Evolutionary conservation across 1,139 yeast species (phyloP).

Genomic region (Saccharomyces hybrid): DNA sequence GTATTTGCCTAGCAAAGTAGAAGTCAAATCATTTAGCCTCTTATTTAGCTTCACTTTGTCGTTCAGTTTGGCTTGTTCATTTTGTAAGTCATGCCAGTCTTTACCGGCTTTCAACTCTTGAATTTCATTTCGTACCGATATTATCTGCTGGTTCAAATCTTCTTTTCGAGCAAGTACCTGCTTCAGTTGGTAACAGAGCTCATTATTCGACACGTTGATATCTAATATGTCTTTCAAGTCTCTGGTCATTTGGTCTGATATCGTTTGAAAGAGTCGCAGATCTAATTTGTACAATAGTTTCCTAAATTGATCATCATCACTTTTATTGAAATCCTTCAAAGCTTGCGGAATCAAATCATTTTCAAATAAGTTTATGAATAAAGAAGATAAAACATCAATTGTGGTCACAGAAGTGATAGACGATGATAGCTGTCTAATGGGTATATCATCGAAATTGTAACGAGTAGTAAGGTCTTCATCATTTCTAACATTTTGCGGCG

Average conservation of each 20-base stretch:
- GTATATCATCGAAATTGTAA: conserved; percentile 16
- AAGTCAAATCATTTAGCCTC: conserved; percentile 11
- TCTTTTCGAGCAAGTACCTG: conserved; percentile 14
- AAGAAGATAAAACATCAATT: conserved; percentile 18
- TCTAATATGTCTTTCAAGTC: conserved; percentile 28
- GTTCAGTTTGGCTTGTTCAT: conserved; percentile 11
- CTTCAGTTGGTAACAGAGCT: conserved; percentile 21
- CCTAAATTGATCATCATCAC: conserved; percentile 6
- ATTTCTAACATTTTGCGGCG: background rate
- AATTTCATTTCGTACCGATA: conserved; percentile 14
- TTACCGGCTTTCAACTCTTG: conserved; percentile 13
- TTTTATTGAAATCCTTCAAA: conserved; percentile 13
- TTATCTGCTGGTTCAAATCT: conserved; percentile 16
- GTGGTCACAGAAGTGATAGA: conserved; percentile 23
- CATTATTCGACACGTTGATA: conserved; percentile 29
- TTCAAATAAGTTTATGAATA: conserved; percentile 17
- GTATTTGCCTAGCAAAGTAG: conserved; percentile 5
- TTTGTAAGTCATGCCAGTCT: conserved; percentile 13
- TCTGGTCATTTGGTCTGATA: conserved; percentile 13
- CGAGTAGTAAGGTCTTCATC: conserved; percentile 4
- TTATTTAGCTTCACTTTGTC: conserved; percentile 15
- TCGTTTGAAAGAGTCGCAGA: conserved; percentile 19
- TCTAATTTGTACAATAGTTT: conserved; percentile 25
- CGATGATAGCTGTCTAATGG: conserved; percentile 18
- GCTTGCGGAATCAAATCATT: conserved; percentile 20